Conservation (phyloP, 345 rosid species). For the Melastoma malabathricum region DNA sequence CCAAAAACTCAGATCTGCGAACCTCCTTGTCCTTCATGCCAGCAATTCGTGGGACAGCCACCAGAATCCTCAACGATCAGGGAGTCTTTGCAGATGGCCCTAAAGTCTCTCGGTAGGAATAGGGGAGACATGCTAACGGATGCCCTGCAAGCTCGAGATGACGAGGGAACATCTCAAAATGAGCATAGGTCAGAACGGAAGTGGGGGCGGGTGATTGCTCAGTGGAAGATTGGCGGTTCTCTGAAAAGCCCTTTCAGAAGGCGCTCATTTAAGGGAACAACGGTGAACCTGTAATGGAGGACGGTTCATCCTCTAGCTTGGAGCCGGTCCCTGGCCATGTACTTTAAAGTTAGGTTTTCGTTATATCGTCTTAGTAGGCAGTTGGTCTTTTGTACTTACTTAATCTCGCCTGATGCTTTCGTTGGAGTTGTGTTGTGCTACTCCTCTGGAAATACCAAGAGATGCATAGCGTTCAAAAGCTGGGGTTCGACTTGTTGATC, state of each 20-base stretch:
- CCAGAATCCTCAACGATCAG: conserved; percentile 36
- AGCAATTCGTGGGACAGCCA: conserved; percentile 26
- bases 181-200: conserved; percentile 27
- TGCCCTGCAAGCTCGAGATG: conserved; percentile 12
- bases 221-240: conserved; percentile 20
- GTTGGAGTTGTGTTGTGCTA: too few species aligned
- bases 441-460: too few species aligned
- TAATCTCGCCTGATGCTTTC: too few species aligned
- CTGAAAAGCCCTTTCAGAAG: conserved; percentile 30
- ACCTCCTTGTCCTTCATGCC: conserved; percentile 63
- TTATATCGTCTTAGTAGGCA: too few species aligned
- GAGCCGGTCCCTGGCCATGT: conserved; percentile 2
- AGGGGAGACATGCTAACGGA: conserved; percentile 34
- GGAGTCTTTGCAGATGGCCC: conserved; percentile 54
- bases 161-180: conserved; percentile 17
- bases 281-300: conserved; percentile 11
- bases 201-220: conserved; percentile 17
- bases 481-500: too few species aligned
- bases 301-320: conserved; percentile 9
- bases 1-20: conserved; percentile 54
- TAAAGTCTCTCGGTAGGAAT: conserved; percentile 50
- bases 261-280: conserved; percentile 23
- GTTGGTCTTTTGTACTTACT: too few species aligned
- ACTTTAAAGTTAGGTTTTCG: neutral
- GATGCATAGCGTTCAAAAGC: too few species aligned